Evolutionary conservation across 176 grass and related monocot species (phyloP), one percentile per base, ranked within the genome.

Genomic region (Oryza meyeriana): DNA sequence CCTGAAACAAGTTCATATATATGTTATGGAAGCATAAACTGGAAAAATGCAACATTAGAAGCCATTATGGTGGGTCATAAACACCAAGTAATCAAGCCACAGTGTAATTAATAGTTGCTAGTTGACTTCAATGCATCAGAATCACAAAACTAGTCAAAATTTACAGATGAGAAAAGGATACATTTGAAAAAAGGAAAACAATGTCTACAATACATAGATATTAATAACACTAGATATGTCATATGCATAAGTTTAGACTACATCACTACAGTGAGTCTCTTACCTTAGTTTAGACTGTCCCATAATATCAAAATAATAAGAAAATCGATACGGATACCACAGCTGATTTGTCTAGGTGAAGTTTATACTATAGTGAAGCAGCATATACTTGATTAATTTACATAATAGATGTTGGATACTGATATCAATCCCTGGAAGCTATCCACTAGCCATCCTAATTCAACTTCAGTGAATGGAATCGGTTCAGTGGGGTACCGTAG

Each of bases 251-350:
- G 16, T 40, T 55, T 26, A 30, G 12, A 16, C 39, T 52, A 18
- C 33, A 64, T 6, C 30, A 16, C 39, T 52, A 18, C 33, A 64
- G 11, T 39, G 47, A 10, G 39, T 79, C 44, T 10, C 72, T 72
- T 85, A 20, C 59, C 28, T 31, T 74, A 71, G 66, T 72, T 71
- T 59, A 71, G 63, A 40, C 44, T 24, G 65, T 62, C 72, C 34
- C 34, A 28, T 10, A 16, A 35, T 32, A 40, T 31, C 14, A 57
- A 80, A 66, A 20, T 58, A 5, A 73, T 42, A 18, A 1, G 44
- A 48, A 24, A 38, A n/a, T 73, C 17, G 72, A 69, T 79, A 65
- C 13, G 12, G 44, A 16, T 47, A 16, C 44, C 44, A 66, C 14
- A 58, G 26, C 17, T 72, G 32, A 32, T 18, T 76, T 71, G 20